Percentiles rank a stretch among this genome's conserved stretches.
Evolutionary conservation across 2,329 filamentous ascomycete genomes (phyloP).

Genomic region (Botrytis galanthina): DNA sequence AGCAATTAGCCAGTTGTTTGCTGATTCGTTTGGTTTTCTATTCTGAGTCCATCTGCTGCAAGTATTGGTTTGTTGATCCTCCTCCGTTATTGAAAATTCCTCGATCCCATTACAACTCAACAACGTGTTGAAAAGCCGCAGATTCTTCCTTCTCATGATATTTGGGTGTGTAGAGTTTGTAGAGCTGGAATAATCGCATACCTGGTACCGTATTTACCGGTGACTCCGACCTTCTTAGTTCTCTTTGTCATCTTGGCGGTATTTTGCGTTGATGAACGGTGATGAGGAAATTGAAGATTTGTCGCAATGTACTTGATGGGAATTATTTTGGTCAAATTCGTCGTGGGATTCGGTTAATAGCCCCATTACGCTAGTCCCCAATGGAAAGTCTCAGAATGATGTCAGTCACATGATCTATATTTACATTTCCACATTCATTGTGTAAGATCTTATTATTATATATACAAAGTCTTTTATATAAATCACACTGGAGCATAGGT

Average conservation of each 20-base stretch:
- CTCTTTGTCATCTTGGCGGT: conserved; percentile 84
- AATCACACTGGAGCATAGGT: neutral
- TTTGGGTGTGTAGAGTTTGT: conserved; percentile 16
- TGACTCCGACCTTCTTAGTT: conserved; percentile 98
- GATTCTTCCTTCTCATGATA: neutral
- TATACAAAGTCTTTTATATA: neutral
- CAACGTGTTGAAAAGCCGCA: conserved; percentile 4
- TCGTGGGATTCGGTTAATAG: conserved; percentile 22
- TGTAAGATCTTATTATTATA: neutral
- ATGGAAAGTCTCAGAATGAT: neutral
- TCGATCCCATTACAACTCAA: neutral
- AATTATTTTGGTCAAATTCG: conserved; percentile 24
- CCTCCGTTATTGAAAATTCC: neutral
- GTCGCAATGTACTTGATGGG: conserved; percentile 24
- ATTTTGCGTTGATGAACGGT: conserved; percentile 36
- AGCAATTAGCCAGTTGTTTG: conserved; percentile 26
- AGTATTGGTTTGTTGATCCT: neutral
- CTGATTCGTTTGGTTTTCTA: neutral
- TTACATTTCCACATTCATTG: neutral
- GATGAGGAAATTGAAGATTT: conserved; percentile 25
- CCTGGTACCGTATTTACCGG: conserved; percentile 97
- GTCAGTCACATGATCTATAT: neutral
- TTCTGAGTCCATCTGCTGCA: neutral
- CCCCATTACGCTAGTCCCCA: conserved; percentile 16
- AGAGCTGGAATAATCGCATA: conserved; percentile 51